Evolutionary conservation across 2,329 filamentous ascomycete species (phyloP), one percentile per base, ranked within the genome.

Genomic region (Pseudocercospora ulei): DNA sequence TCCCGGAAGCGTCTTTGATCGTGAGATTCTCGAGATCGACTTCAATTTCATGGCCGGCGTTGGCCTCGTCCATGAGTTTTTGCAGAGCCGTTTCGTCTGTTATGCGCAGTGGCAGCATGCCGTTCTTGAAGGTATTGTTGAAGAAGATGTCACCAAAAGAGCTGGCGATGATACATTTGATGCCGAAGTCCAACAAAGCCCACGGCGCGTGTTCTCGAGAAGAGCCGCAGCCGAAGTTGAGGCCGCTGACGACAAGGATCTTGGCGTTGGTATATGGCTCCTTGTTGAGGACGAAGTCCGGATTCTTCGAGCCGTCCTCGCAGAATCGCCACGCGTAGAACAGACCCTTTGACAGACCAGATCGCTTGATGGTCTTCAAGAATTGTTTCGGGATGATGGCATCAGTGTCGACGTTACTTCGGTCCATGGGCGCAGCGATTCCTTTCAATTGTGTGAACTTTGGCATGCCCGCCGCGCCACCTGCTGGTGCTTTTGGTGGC

Each of bases 111-210:
- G 88, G 87, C 48, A 96, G 70, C 90, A 96, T 96, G 68, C 88
- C 88, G 69, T 98, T 98, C 74, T 98, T 96, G 75, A 95, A 96
- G n/a, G 82, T 90, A 71, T 98, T 98, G 76, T 94, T 95, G 76
- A 88, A 92, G 76, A 95, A 95, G 63, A 98, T 98, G 58, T 93
- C 85, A 42, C 81, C 82, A 52, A 75, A 83, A 1, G 82, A 87
- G 1, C 85, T 84, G 1, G 88, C 90, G 53, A 96, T 93, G 56
- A 96, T 73, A 61, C 81, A 88, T 60, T 81, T 84, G 67, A 98
- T 94, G 52, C 90, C 90, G 55, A 96, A 96, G 65, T 96, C 90
- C 41, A 93, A 78, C 14, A 96, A 74, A 4, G 90, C 88, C 90
- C 90, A 96, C 1, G 90, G 90, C 2, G 90, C 90, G 67, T 96